Conservation (phyloP, 129 eudicot genomes). For the Deinandra increscens region DNA sequence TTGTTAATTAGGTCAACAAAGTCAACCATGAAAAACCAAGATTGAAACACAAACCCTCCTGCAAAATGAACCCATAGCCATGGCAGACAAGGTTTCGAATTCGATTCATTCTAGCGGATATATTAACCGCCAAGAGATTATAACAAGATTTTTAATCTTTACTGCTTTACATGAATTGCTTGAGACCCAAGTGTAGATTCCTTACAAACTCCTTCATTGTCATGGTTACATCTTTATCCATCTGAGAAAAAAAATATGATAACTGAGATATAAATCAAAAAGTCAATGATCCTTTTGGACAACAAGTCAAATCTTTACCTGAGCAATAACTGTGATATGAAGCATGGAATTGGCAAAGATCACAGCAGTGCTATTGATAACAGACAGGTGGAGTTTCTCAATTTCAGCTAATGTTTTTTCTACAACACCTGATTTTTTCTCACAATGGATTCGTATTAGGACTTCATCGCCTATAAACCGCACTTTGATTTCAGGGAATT, state of each 20-base stretch:
- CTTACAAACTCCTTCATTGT: constrained; percentile 46
- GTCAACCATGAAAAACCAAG: constrained; percentile 47
- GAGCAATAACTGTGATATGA: constrained; percentile 56
- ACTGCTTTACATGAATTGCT: constrained; percentile 27
- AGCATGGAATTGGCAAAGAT: constrained; percentile 47
- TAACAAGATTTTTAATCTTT: neutral
- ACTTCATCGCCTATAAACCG: constrained; percentile 54
- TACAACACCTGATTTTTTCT: constrained; percentile 45
- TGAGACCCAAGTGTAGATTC: constrained; percentile 30
- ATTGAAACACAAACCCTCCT: constrained; percentile 55
- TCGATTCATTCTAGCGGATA: constrained; percentile 24
- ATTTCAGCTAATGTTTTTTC: constrained; percentile 42
- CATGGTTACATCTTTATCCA: constrained; percentile 38
- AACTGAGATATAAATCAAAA: neutral
- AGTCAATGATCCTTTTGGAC: neutral
- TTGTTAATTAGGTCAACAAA: constrained; percentile 44
- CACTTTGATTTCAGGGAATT: constrained; percentile 58
- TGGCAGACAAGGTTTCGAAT: constrained; percentile 38
- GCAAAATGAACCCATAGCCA: constrained; percentile 56
- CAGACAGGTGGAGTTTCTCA: constrained; percentile 47
- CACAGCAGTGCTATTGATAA: constrained; percentile 47
- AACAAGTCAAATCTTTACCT: constrained; percentile 40
- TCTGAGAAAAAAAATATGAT: constrained; percentile 30
- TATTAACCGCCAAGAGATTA: neutral
- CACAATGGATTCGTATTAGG: constrained; percentile 55